Evolutionary conservation across 306 rosid species (phyloP).

Genomic region (Gillenia trifoliata): DNA sequence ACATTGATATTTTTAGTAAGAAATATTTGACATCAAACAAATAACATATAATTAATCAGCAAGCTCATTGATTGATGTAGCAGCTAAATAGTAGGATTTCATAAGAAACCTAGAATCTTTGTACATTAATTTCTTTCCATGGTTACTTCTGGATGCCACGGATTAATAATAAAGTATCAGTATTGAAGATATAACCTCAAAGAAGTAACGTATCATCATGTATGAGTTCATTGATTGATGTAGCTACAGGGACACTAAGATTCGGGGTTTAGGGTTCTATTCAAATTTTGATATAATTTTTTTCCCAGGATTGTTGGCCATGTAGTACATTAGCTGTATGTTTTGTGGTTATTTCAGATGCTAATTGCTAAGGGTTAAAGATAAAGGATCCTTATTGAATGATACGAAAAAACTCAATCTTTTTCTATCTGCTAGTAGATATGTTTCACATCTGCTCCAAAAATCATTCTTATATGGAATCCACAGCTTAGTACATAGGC

Average conservation of each 20-base stretch:
- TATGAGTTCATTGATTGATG: neutral
- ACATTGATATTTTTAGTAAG: neutral
- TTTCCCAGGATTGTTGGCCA: too few species aligned
- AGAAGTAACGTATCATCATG: neutral
- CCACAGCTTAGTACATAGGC: neutral
- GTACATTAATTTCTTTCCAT: neutral
- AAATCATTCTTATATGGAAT: neutral
- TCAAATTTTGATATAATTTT: too few species aligned
- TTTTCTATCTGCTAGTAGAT: neutral
- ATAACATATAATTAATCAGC: neutral
- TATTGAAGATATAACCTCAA: neutral
- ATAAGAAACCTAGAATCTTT: neutral
- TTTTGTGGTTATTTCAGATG: slow-evolving; percentile 4
- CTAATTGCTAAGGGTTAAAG: neutral
- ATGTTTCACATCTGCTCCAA: neutral
- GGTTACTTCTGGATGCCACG: neutral
- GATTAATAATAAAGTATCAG: neutral
- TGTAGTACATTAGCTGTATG: neutral
- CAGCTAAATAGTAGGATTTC: neutral
- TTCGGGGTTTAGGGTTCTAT: neutral
- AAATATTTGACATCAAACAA: neutral
- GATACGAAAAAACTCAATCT: neutral
- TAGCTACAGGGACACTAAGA: neutral
- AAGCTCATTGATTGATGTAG: neutral
- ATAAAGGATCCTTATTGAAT: neutral